phyloP scores from a whole-genome alignment of 1,284 basidiomycete species.

The Chiua sp. region DNA sequence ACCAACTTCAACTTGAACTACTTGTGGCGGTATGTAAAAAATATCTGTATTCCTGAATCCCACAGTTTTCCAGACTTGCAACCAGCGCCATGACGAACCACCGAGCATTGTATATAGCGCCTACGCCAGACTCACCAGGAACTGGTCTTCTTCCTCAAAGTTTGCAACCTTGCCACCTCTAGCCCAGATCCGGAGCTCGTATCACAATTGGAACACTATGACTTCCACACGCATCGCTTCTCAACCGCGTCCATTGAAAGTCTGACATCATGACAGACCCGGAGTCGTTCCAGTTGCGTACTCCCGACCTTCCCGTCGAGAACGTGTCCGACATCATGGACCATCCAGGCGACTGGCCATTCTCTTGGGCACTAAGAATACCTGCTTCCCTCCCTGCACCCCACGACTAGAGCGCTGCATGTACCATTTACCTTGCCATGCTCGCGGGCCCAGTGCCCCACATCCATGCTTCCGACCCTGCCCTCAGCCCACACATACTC shows the following conservation, averaged over 20 bases:
- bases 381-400: conserved; percentile 71
- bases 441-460: conserved; percentile 64
- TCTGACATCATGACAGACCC: conserved; percentile 29
- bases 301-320: conserved; percentile 73
- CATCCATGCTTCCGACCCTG: conserved; percentile 62
- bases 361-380: conserved; percentile 74
- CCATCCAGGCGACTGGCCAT: conserved; percentile 80
- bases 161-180: conserved; percentile 64
- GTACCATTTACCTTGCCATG: conserved; percentile 69
- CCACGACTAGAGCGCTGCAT: conserved; percentile 71
- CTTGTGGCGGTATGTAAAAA: conserved; percentile 34
- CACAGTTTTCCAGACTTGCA: conserved; percentile 14
- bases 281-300: conserved; percentile 31
- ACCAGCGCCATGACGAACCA: conserved; percentile 29
- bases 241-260: conserved; percentile 39
- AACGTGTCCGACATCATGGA: conserved; percentile 79
- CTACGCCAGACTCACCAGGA: conserved; percentile 70
- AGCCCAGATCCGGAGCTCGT: conserved; percentile 68
- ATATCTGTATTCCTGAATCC: conserved; percentile 1
- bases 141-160: conserved; percentile 73
- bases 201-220: conserved; percentile 70
- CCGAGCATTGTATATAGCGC: conserved; percentile 43
- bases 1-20: conserved; percentile 5
- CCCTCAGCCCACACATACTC: conserved; percentile 62
- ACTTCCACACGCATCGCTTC: conserved; percentile 72